Percentiles rank a stretch among this genome's conserved stretches.
Evolutionary conservation across 106 monocot species (phyloP).

Genomic region (Allium fistulosum): DNA sequence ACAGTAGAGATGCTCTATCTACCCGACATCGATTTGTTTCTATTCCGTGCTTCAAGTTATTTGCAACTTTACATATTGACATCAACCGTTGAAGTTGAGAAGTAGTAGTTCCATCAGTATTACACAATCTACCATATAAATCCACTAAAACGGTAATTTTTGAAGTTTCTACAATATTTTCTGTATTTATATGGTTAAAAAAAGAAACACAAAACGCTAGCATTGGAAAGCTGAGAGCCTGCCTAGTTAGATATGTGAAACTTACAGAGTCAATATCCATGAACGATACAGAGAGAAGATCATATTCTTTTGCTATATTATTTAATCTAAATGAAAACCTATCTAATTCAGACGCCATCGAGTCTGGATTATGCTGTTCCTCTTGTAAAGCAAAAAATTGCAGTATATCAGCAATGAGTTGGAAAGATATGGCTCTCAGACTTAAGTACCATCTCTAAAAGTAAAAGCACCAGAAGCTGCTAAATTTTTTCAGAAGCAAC

Average conservation of each 20-base stretch:
- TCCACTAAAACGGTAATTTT: constrained; percentile 48
- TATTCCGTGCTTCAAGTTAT: constrained; percentile 20
- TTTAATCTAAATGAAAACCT: no score
- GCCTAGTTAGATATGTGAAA: no score
- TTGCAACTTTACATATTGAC: constrained; percentile 9
- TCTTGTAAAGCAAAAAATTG: no score
- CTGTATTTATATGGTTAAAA: no score
- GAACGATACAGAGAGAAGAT: constrained; percentile 76
- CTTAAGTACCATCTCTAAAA: constrained; percentile 82
- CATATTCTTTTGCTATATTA: constrained; percentile 64
- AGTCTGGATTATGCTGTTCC: no score
- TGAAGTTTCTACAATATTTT: no score
- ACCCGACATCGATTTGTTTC: constrained; percentile 12
- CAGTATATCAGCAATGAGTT: constrained; percentile 38
- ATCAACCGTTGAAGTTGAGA: constrained; percentile 28
- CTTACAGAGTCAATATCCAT: constrained; percentile 52
- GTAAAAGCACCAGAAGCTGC: constrained; percentile 21
- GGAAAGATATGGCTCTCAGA: constrained; percentile 57
- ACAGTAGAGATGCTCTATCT: constrained; percentile 22
- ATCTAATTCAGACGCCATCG: no score
- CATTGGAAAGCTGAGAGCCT: no score
- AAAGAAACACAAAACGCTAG: no score
- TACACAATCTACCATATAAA: constrained; percentile 39
- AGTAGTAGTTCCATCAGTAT: constrained; percentile 24
- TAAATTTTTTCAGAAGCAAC: constrained; percentile 44